Conservation (phyloP, 345 rosid genomes). For the Populus euphratica region DNA sequence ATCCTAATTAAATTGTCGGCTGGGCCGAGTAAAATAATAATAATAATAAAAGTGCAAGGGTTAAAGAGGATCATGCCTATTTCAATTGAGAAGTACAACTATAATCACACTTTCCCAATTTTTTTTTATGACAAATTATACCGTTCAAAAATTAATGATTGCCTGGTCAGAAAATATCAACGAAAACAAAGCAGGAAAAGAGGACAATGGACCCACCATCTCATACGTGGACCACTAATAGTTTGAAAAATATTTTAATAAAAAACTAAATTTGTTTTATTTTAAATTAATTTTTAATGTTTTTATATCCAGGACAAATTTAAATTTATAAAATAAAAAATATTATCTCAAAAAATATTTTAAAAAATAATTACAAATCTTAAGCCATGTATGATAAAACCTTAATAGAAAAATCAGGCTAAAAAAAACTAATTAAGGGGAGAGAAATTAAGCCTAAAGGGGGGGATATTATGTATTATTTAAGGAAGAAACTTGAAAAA, state of each 20-base stretch:
- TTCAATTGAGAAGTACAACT: background rate
- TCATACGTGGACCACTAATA: background rate
- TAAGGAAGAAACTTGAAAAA: background rate
- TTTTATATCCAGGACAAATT: too few species aligned
- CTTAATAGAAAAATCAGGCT: background rate
- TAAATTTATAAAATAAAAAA: too few species aligned
- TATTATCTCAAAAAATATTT: too few species aligned
- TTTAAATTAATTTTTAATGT: too few species aligned
- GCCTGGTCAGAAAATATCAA: background rate
- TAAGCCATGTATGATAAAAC: background rate
- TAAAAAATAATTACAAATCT: too few species aligned
- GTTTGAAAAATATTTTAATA: too few species aligned
- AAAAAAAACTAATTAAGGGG: background rate
- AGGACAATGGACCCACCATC: background rate
- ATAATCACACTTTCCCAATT: background rate
- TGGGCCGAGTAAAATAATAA: background rate
- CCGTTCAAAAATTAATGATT: background rate
- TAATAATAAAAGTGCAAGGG: too few species aligned
- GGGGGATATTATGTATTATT: background rate
- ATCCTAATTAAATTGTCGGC: background rate
- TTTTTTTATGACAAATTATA: background rate
- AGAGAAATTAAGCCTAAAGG: background rate
- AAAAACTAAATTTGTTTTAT: too few species aligned
- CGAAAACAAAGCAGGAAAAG: background rate
- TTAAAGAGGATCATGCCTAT: background rate